Percentiles rank a stretch among this genome's conserved stretches.
These are phyloP conservation scores for Gossypioides kirkii DNA, from an alignment of 345 rosid genomes.

Conservation along the genomic window DNA sequence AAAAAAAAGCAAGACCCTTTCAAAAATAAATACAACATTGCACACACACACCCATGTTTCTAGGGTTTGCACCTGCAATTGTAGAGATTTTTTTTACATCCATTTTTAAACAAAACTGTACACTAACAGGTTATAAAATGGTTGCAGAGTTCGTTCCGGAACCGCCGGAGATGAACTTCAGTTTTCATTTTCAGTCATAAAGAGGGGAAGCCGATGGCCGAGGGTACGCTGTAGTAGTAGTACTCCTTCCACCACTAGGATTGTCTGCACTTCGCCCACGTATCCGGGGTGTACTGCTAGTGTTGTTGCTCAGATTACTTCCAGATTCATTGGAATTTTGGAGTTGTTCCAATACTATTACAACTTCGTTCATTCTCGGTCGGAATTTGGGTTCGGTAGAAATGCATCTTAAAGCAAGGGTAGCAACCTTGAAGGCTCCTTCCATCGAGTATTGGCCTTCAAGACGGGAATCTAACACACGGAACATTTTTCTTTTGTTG, in stretches of 20 bases:
- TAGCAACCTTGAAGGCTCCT: conserved; percentile 36
- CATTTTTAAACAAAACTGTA: conserved; percentile 30
- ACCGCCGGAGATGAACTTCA: not conserved
- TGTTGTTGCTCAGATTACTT: conserved; percentile 6
- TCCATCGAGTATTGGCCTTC: conserved; percentile 50
- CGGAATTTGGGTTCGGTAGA: conserved; percentile 56
- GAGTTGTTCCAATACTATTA: conserved; percentile 51
- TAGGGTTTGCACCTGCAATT: not conserved
- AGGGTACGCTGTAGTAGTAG: conserved; percentile 38
- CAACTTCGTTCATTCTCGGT: conserved; percentile 79
- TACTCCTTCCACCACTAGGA: conserved; percentile 23
- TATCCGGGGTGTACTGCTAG: conserved; percentile 17
- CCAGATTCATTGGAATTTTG: conserved; percentile 38
- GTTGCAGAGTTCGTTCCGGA: not conserved
- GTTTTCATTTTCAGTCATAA: conserved; percentile 35
- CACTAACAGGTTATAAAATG: conserved; percentile 14
- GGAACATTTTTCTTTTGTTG: conserved; percentile 42
- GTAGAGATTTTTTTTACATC: not conserved
- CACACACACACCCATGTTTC: not conserved
- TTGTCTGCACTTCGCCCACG: conserved; percentile 69
- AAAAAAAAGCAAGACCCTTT: not conserved
- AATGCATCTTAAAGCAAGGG: conserved; percentile 67
- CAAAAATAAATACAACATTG: not conserved
- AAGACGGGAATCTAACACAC: conserved; percentile 66
- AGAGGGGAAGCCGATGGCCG: conserved; percentile 71